These are phyloP conservation scores for Papiliotrema flavescens DNA, from an alignment of 1,284 basidiomycete genomes.

Conservation along the genomic window DNA sequence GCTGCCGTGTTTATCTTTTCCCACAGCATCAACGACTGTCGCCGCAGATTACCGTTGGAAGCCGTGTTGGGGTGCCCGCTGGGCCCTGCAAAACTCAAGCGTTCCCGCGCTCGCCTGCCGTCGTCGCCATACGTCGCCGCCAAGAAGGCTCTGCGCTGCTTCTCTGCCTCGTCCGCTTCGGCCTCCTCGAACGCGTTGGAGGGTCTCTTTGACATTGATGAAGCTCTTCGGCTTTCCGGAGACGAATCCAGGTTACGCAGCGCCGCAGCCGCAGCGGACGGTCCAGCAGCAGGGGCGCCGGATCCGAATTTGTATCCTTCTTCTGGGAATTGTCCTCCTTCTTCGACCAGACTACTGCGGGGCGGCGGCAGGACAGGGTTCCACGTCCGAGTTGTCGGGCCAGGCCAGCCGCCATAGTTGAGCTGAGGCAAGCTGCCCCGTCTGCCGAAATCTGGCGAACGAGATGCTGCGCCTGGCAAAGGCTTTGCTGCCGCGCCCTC, in stretches of 20 bases:
- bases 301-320: constrained; percentile 39
- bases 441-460: constrained; percentile 10
- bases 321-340: constrained; percentile 14
- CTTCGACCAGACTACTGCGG: constrained; percentile 27
- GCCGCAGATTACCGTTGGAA: constrained; percentile 18
- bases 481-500: constrained; percentile 5
- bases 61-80: constrained; percentile 5
- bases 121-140: constrained; percentile 44
- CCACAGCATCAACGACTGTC: constrained; percentile 41
- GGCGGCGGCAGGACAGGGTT: constrained; percentile 29
- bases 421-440: constrained; percentile 43
- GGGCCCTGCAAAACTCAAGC: constrained; percentile 34
- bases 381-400: constrained; percentile 16
- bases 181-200: constrained; percentile 35
- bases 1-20: constrained; percentile 30
- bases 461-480: neutral
- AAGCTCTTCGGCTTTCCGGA: constrained; percentile 11
- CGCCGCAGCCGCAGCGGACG: constrained; percentile 15
- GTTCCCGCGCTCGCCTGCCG: constrained; percentile 36
- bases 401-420: constrained; percentile 29
- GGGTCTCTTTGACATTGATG: neutral
- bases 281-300: constrained; percentile 2
- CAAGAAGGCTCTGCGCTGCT: constrained; percentile 44
- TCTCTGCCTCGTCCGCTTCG: constrained; percentile 46
- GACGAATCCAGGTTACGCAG: constrained; percentile 20